phyloP scores from a whole-genome alignment of 148 eudicot genomes.

The Silene latifolia region DNA sequence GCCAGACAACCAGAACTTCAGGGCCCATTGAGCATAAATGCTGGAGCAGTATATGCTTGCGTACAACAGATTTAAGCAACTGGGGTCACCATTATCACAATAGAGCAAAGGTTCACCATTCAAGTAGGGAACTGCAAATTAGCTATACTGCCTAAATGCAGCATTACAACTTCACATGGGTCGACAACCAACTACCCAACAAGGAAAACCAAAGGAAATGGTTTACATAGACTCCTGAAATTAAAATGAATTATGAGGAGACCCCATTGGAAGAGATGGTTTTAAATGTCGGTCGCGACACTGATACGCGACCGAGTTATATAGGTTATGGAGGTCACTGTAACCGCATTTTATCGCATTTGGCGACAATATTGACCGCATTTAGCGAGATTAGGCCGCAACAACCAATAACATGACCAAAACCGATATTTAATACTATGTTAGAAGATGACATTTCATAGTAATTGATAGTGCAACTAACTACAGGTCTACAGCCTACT shows the following conservation, averaged over 20 bases:
- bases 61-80: not conserved
- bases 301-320: too few relatives aligned
- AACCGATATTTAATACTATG: not conserved
- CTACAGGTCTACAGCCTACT: not conserved
- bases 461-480: too few relatives aligned
- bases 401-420: too few relatives aligned
- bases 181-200: not conserved
- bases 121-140: not conserved
- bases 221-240: not conserved
- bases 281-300: too few relatives aligned
- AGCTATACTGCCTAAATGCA: not conserved
- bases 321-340: too few relatives aligned
- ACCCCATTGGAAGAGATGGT: not conserved
- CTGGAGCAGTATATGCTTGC: not conserved
- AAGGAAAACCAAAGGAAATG: constrained; percentile 8
- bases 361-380: too few relatives aligned
- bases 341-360: too few relatives aligned
- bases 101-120: not conserved
- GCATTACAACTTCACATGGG: constrained; percentile 3
- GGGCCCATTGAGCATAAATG: not conserved
- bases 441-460: not conserved
- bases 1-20: not conserved
- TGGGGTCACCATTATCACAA: constrained; percentile 11
- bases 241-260: not conserved
- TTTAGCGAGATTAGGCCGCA: too few relatives aligned